phyloP scores from a whole-genome alignment of 495 filamentous ascomycete genomes.

The Cercophora scortea region DNA sequence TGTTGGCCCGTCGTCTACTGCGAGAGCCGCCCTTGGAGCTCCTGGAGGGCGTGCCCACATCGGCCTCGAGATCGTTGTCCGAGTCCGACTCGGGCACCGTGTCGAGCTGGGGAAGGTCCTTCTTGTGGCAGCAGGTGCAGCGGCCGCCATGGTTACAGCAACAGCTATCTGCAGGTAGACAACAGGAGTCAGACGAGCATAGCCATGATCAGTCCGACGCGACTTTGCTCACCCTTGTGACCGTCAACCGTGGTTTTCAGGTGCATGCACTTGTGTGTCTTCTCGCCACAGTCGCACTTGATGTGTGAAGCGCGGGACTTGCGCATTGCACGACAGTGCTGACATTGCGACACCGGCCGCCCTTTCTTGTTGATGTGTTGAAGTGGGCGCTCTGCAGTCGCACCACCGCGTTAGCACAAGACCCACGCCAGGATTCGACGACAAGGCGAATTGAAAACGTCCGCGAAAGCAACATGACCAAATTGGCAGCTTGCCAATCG shows the following conservation, averaged over 20 bases:
- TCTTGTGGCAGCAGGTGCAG: slow-evolving; percentile 89
- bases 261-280: slow-evolving; percentile 68
- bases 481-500: background rate
- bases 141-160: slow-evolving; percentile 87
- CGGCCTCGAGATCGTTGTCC: slow-evolving; percentile 37
- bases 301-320: slow-evolving; percentile 94
- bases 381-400: slow-evolving; percentile 70
- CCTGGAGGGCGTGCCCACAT: slow-evolving; percentile 32
- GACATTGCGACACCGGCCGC: slow-evolving; percentile 95
- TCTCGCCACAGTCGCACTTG: slow-evolving; percentile 96
- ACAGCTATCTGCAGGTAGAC: slow-evolving; percentile 59
- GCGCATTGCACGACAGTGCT: slow-evolving; percentile 92
- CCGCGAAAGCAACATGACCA: background rate
- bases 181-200: slow-evolving; percentile 40
- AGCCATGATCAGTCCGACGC: slow-evolving; percentile 26
- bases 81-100: slow-evolving; percentile 61
- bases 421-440: background rate
- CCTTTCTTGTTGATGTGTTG: slow-evolving; percentile 98
- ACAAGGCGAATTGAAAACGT: background rate
- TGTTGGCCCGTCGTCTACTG: slow-evolving; percentile 54
- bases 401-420: slow-evolving; percentile 17
- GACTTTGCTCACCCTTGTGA: slow-evolving; percentile 44
- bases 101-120: slow-evolving; percentile 67
- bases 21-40: slow-evolving; percentile 53
- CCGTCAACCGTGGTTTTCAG: slow-evolving; percentile 43